phyloP scores from a whole-genome alignment of 306 rosid species.

The Gastrolobium bilobum region DNA sequence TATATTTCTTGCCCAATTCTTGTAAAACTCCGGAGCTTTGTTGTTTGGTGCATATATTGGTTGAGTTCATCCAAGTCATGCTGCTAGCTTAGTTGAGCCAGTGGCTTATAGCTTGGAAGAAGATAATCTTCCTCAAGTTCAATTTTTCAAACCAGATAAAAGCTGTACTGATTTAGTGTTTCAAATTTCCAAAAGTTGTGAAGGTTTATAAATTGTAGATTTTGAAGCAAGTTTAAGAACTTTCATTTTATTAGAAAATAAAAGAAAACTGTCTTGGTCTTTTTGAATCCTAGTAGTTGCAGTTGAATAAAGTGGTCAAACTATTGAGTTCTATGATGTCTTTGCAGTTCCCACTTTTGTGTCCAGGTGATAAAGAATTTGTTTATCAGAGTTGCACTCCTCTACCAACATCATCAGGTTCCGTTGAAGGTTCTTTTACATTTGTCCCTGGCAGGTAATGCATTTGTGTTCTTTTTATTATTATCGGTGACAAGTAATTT shows the following conservation, averaged over 20 bases:
- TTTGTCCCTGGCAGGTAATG: conserved; percentile 97
- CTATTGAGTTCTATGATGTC: conserved; percentile 37
- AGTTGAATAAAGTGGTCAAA: conserved; percentile 12
- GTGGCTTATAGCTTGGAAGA: conserved; percentile 8
- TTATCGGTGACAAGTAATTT: conserved; percentile 30
- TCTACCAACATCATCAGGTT: conserved; percentile 69
- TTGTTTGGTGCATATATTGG: conserved; percentile 18
- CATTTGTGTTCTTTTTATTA: not conserved
- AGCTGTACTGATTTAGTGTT: conserved; percentile 31
- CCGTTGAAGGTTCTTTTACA: conserved; percentile 88
- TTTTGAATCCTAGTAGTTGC: conserved; percentile 1
- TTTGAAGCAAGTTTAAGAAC: conserved; percentile 6
- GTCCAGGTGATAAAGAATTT: conserved; percentile 74
- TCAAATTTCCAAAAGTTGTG: not conserved
- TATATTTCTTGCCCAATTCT: conserved; percentile 9
- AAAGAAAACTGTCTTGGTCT: conserved; percentile 18
- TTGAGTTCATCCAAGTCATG: conserved; percentile 31
- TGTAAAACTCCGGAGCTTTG: conserved; percentile 23
- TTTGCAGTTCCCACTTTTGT: conserved; percentile 83
- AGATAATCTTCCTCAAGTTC: conserved; percentile 19
- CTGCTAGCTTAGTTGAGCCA: conserved; percentile 29
- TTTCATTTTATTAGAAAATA: not conserved
- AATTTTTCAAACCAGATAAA: conserved; percentile 16
- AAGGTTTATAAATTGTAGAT: conserved; percentile 25
- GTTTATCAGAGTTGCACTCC: conserved; percentile 78